A percentile compares a stretch with the other conserved stretches of the same genome.
Conservation (phyloP, 2,329 filamentous ascomycete genomes). For the Talaromyces sp. region DNA sequence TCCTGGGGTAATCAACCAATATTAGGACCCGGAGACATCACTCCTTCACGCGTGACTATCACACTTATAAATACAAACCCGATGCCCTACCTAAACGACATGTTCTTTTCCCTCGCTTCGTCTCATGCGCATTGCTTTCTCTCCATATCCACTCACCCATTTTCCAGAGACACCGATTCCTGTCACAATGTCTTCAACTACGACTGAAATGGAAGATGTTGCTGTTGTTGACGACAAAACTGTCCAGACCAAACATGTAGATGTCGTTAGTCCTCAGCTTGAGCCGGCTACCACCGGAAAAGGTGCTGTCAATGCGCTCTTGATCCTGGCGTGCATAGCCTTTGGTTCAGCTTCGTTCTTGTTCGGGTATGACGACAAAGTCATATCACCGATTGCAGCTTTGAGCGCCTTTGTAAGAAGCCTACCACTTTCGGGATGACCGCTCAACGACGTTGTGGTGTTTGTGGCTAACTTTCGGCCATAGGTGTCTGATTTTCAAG, state of each 20-base stretch:
- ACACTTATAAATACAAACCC: not conserved
- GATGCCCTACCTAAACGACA: not conserved
- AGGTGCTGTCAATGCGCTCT: conserved; percentile 27
- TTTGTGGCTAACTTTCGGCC: not conserved
- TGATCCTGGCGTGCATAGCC: conserved; percentile 30
- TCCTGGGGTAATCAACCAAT: not conserved
- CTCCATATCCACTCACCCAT: not conserved
- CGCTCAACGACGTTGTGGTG: not conserved
- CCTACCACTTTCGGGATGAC: not conserved
- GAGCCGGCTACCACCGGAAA: conserved; percentile 13
- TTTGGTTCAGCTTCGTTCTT: conserved; percentile 35
- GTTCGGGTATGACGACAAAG: conserved; percentile 37
- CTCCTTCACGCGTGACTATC: not conserved
- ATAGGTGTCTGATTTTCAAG: conserved; percentile 34
- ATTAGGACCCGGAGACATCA: not conserved
- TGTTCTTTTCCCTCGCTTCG: not conserved
- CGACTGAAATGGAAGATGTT: not conserved
- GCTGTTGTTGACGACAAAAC: not conserved
- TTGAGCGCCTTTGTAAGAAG: conserved; percentile 30
- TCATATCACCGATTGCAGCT: conserved; percentile 35
- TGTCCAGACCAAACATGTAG: conserved; percentile 26
- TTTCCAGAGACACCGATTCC: not conserved
- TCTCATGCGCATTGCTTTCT: not conserved
- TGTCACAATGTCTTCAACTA: not conserved
- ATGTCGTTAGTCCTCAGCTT: conserved; percentile 1